Evolutionary conservation across 176 grass and related monocot genomes (phyloP).

Genomic region (Ananas comosus): DNA sequence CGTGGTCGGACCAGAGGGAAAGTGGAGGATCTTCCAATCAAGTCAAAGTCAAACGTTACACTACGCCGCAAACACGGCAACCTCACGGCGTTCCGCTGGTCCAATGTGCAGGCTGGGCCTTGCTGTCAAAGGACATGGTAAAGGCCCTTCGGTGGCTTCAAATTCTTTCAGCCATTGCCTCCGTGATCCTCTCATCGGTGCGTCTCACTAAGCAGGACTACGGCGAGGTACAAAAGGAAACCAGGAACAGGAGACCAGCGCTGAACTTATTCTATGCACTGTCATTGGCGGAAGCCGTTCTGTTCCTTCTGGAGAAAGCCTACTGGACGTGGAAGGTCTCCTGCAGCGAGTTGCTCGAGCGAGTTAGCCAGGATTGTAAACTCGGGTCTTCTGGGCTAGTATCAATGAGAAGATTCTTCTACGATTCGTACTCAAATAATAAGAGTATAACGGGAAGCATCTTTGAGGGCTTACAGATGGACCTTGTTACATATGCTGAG

Average conservation of each 20-base stretch:
- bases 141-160: conserved; percentile 36
- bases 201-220: conserved; percentile 38
- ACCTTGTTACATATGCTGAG: conserved; percentile 16
- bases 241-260: background rate
- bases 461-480: conserved; percentile 21
- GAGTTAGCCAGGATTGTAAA: conserved; percentile 11
- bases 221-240: background rate
- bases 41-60: conserved; percentile 18
- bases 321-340: conserved; percentile 26
- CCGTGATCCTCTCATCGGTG: conserved; percentile 33
- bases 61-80: conserved; percentile 36
- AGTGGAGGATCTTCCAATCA: conserved; percentile 22
- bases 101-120: conserved; percentile 47
- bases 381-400: conserved; percentile 6
- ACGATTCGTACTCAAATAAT: conserved; percentile 17
- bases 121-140: conserved; percentile 37
- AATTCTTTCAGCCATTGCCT: conserved; percentile 34
- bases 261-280: conserved; percentile 23
- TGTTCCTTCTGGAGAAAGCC: conserved; percentile 24
- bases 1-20: background rate
- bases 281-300: conserved; percentile 16
- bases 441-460: conserved; percentile 21
- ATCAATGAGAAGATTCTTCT: conserved; percentile 27
- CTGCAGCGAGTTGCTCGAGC: background rate
- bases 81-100: conserved; percentile 36